Evolutionary conservation across 2,329 filamentous ascomycete genomes (phyloP).

Genomic region (Blumeriella jaapii): DNA sequence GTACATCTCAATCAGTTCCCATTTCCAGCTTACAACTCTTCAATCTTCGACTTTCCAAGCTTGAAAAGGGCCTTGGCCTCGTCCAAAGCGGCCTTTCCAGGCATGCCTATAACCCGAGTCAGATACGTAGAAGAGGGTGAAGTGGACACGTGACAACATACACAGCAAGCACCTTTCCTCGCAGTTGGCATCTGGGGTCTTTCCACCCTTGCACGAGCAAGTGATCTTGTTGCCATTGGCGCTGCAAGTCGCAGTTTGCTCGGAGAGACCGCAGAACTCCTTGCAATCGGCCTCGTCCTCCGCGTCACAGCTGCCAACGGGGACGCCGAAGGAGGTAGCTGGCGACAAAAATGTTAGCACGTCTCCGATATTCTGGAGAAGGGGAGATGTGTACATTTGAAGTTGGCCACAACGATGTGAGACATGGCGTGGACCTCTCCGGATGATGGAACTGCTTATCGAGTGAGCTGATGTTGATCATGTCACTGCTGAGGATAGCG

Average conservation of each 20-base stretch:
- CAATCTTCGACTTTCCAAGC: slow-evolving; percentile 8
- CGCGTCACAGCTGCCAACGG: slow-evolving; percentile 9
- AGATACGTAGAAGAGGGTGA: neutral
- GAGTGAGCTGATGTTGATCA: slow-evolving; percentile 7
- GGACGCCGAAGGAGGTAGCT: slow-evolving; percentile 7
- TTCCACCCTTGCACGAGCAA: slow-evolving; percentile 15
- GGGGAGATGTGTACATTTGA: neutral
- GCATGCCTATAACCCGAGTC: slow-evolving; percentile 11
- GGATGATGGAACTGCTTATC: slow-evolving; percentile 4
- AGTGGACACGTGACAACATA: slow-evolving; percentile 13
- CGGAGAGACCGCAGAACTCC: slow-evolving; percentile 12
- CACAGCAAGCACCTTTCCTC: slow-evolving; percentile 16
- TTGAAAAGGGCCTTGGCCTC: slow-evolving; percentile 11
- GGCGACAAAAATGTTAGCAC: slow-evolving; percentile 1
- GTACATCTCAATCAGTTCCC: too few relatives aligned
- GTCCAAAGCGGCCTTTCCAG: slow-evolving; percentile 11
- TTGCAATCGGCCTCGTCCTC: slow-evolving; percentile 14
- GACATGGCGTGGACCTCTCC: neutral
- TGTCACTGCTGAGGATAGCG: neutral
- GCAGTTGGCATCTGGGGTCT: slow-evolving; percentile 13
- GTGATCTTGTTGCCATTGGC: slow-evolving; percentile 14
- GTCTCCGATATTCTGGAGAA: neutral
- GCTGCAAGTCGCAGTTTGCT: slow-evolving; percentile 11
- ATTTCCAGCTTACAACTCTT: slow-evolving; percentile 5
- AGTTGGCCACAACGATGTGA: slow-evolving; percentile 1